phyloP scores from a whole-genome alignment of 2,329 filamentous ascomycete genomes.

The Cephalotrichum gorgonifer region DNA sequence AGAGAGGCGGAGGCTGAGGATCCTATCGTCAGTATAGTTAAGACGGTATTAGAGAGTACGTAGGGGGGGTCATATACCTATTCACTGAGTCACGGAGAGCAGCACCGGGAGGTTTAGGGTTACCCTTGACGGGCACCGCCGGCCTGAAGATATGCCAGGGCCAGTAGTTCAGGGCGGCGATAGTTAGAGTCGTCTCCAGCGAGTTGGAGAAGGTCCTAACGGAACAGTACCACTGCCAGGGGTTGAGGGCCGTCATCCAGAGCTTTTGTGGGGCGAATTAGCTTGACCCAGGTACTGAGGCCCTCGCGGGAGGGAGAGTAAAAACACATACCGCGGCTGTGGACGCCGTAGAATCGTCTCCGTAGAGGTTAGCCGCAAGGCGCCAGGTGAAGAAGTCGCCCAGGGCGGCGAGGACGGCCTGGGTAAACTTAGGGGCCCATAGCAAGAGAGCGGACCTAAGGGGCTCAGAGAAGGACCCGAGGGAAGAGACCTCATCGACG shows the following conservation, averaged over 20 bases:
- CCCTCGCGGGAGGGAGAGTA: too few relatives aligned
- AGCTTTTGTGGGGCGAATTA: constrained; percentile 42
- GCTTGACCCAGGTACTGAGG: too few relatives aligned
- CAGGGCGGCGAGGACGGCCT: constrained; percentile 66
- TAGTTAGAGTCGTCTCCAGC: constrained; percentile 79
- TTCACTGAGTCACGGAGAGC: neutral
- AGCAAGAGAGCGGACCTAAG: constrained; percentile 56
- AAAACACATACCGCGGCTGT: constrained; percentile 14
- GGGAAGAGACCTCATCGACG: constrained; percentile 33
- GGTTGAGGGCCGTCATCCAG: constrained; percentile 60
- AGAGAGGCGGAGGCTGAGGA: constrained; percentile 37
- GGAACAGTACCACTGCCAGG: constrained; percentile 96
- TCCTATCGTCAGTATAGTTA: neutral
- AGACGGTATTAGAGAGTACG: neutral
- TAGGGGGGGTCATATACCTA: constrained; percentile 9
- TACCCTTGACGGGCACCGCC: constrained; percentile 23
- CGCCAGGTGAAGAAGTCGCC: constrained; percentile 85
- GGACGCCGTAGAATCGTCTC: constrained; percentile 29
- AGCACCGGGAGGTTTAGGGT: constrained; percentile 18
- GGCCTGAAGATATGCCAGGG: constrained; percentile 64
- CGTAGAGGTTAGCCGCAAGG: constrained; percentile 65
- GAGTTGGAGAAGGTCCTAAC: constrained; percentile 91
- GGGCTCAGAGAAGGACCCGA: constrained; percentile 17
- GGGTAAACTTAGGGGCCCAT: constrained; percentile 61
- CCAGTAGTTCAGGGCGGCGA: constrained; percentile 71